Percentiles rank a stretch among this genome's conserved stretches.
phyloP scores from a whole-genome alignment of 257 asterid species.

The Verbena officinalis region DNA sequence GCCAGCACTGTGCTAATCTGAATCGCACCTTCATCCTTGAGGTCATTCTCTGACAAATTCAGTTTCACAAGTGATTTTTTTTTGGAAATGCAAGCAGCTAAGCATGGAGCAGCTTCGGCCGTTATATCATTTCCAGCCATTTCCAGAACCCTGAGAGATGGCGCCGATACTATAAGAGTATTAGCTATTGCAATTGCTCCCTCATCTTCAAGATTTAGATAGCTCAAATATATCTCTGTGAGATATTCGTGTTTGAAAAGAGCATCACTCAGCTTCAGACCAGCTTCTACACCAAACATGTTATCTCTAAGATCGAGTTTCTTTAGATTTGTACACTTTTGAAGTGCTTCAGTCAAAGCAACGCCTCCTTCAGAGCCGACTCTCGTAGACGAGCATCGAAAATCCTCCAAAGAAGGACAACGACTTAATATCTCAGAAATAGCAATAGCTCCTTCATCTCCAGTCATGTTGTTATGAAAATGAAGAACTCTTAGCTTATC shows the following conservation, averaged over 20 bases:
- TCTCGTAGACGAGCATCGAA: constrained; percentile 93
- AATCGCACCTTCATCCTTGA: constrained; percentile 87
- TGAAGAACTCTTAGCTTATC: constrained; percentile 73
- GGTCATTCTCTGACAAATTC: constrained; percentile 80
- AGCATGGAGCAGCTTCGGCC: constrained; percentile 61
- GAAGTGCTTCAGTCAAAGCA: constrained; percentile 84
- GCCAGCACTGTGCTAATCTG: constrained; percentile 62
- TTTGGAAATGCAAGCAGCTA: constrained; percentile 61
- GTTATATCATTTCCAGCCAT: constrained; percentile 96
- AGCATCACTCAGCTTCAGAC: constrained; percentile 72
- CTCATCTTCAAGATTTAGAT: constrained; percentile 83
- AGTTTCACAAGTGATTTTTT: constrained; percentile 66
- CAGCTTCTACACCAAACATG: constrained; percentile 87
- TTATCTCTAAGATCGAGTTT: constrained; percentile 95
- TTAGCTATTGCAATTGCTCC: constrained; percentile 77
- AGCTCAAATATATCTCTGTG: constrained; percentile 76
- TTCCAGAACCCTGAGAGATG: constrained; percentile 70
- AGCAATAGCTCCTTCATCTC: constrained; percentile 90
- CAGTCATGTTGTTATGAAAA: constrained; percentile 96
- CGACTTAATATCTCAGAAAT: constrained; percentile 73
- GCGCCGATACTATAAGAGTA: constrained; percentile 68
- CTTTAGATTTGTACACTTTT: constrained; percentile 58
- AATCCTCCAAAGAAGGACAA: constrained; percentile 77
- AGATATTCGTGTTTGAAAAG: constrained; percentile 52
- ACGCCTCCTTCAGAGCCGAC: constrained; percentile 85